Evolutionary conservation across 2,329 filamentous ascomycete genomes (phyloP).

Genomic region (Chaetomiaceae sp.): DNA sequence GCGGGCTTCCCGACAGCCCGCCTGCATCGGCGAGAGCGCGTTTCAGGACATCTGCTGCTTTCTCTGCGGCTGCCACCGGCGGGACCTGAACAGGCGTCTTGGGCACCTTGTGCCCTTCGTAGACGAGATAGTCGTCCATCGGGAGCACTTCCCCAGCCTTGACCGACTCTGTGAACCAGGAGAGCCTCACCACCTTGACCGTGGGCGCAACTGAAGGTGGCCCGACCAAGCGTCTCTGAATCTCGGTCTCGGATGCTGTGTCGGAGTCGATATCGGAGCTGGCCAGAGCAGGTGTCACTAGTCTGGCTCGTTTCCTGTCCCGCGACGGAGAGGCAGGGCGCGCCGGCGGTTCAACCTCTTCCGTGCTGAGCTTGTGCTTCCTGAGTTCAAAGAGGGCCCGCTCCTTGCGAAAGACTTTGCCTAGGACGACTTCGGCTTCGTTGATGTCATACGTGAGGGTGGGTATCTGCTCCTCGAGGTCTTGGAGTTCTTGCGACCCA

Average conservation of each 20-base stretch:
- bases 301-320: conserved; percentile 31
- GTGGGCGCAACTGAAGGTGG: conserved; percentile 11
- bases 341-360: conserved; percentile 36
- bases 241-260: conserved; percentile 27
- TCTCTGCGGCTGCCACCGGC: conserved; percentile 12
- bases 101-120: conserved; percentile 41
- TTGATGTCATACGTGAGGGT: conserved; percentile 64
- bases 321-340: conserved; percentile 19
- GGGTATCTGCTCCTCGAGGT: conserved; percentile 59
- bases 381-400: conserved; percentile 76
- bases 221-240: conserved; percentile 14
- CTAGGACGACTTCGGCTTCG: conserved; percentile 70
- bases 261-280: conserved; percentile 25
- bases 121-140: conserved; percentile 48
- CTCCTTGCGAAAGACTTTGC: conserved; percentile 63
- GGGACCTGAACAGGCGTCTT: conserved; percentile 9
- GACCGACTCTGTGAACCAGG: conserved; percentile 55
- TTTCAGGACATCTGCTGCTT: conserved; percentile 28
- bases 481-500: conserved; percentile 54
- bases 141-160: conserved; percentile 42
- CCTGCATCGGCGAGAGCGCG: conserved; percentile 29
- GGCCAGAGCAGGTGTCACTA: conserved; percentile 8
- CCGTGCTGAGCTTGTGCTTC: conserved; percentile 56
- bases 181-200: conserved; percentile 50
- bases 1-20: conserved; percentile 2